These are phyloP conservation scores for Silybum marianum DNA, from an alignment of 129 eudicot species.

Conservation along the genomic window DNA sequence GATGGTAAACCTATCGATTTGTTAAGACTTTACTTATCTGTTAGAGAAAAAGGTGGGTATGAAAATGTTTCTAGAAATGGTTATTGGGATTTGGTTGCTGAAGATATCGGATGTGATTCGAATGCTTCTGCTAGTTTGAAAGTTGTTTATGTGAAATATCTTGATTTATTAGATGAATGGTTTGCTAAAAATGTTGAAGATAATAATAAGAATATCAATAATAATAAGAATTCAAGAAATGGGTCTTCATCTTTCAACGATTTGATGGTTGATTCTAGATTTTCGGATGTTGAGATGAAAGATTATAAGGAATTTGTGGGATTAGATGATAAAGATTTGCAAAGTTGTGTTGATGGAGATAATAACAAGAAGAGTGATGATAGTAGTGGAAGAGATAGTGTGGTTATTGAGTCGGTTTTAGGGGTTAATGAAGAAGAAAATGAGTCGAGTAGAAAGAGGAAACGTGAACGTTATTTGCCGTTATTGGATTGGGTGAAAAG, in stretches of 20 bases:
- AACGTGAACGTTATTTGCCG: conserved; percentile 46
- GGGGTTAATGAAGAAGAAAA: conserved; percentile 39
- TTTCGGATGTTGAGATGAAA: conserved; percentile 34
- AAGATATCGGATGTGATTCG: conserved; percentile 46
- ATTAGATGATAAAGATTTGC: conserved; percentile 21
- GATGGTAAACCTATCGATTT: conserved; percentile 63
- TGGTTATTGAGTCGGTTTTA: conserved; percentile 22
- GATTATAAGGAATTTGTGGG: conserved; percentile 29
- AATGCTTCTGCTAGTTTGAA: conserved; percentile 41
- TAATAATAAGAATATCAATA: no score
- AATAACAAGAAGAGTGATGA: conserved; percentile 22
- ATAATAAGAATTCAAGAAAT: conserved; percentile 19
- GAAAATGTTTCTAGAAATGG: conserved; percentile 42
- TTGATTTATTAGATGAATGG: conserved; percentile 48
- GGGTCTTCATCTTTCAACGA: conserved; percentile 36
- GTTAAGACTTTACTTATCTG: conserved; percentile 54
- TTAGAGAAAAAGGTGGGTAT: conserved; percentile 60
- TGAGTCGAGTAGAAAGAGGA: conserved; percentile 55
- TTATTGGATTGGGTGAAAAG: conserved; percentile 65
- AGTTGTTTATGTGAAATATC: conserved; percentile 60
- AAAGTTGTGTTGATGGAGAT: conserved; percentile 21
- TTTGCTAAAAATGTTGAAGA: conserved; percentile 30
- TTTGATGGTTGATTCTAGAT: conserved; percentile 23
- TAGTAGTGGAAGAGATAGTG: conserved; percentile 28
- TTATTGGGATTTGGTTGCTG: conserved; percentile 55